Evolutionary conservation across 345 rosid species (phyloP).

Genomic region (Salix koriyanagi): DNA sequence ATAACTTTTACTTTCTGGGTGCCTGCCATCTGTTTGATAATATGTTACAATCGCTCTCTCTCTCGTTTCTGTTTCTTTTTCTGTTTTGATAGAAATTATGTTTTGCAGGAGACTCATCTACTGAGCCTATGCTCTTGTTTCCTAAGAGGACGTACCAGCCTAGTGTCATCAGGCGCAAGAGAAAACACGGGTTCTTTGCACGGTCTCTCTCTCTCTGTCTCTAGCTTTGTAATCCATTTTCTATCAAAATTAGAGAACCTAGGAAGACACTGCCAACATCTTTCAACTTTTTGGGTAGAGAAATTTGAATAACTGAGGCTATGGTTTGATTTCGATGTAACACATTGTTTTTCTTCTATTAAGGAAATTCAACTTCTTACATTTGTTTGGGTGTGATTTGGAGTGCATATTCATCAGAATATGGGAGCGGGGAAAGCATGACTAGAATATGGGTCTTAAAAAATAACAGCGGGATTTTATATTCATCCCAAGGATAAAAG

Average conservation of each 20-base stretch:
- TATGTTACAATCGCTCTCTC: neutral
- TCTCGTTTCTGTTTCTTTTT: no score
- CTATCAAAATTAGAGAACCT: neutral
- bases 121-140: constrained; percentile 66
- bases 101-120: constrained; percentile 56
- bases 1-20: neutral
- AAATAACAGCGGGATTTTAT: no score
- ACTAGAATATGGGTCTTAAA: no score
- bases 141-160: constrained; percentile 92
- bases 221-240: neutral
- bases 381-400: no score
- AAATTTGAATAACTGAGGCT: neutral
- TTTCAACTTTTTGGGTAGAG: neutral
- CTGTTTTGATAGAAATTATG: neutral
- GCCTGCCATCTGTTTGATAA: neutral
- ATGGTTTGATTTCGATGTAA: neutral
- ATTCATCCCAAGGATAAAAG: no score
- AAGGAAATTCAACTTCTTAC: no score
- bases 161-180: constrained; percentile 74
- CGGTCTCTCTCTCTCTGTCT: constrained; percentile 46
- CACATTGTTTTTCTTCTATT: no score
- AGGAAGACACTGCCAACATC: neutral
- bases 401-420: no score
- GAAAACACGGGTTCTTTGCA: constrained; percentile 87
- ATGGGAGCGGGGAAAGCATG: no score